Percentiles rank a stretch among this genome's conserved stretches.
Conservation (phyloP, 2,329 filamentous ascomycete species). For the Orbilia brochopaga region DNA sequence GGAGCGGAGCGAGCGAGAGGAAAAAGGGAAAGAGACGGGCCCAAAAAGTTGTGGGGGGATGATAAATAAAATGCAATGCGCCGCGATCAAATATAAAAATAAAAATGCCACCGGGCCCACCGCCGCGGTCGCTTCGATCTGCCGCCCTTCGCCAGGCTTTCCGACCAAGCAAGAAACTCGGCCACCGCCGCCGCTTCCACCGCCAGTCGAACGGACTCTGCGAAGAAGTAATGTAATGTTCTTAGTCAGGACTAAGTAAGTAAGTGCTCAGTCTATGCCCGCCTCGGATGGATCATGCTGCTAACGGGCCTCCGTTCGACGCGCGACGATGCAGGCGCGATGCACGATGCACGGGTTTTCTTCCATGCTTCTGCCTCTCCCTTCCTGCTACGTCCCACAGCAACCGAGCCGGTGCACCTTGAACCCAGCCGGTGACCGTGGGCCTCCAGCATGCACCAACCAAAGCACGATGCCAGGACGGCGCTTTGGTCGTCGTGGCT, state of each 20-base stretch:
- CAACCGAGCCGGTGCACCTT: neutral
- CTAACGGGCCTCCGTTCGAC: neutral
- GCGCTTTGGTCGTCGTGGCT: no score
- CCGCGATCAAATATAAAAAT: conserved; percentile 7
- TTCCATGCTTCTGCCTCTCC: neutral
- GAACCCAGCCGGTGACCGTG: neutral
- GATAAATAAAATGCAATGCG: conserved; percentile 13
- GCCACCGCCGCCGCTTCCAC: no score
- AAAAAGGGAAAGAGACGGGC: conserved; percentile 6
- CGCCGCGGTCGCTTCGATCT: neutral
- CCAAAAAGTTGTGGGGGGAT: neutral
- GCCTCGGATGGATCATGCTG: neutral
- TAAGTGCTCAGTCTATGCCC: no score
- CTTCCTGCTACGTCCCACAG: neutral
- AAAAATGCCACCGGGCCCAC: neutral
- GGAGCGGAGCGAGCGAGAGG: neutral
- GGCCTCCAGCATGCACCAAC: no score
- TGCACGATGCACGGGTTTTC: conserved; percentile 1
- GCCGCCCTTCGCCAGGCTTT: no score
- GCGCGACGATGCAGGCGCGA: neutral
- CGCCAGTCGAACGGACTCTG: no score
- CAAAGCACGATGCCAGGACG: no score
- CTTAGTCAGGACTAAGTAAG: no score
- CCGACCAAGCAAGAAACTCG: no score
- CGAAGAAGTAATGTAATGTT: no score